phyloP scores from a whole-genome alignment of 1,284 basidiomycete species.

The Cryptococcus jaspeensis region DNA sequence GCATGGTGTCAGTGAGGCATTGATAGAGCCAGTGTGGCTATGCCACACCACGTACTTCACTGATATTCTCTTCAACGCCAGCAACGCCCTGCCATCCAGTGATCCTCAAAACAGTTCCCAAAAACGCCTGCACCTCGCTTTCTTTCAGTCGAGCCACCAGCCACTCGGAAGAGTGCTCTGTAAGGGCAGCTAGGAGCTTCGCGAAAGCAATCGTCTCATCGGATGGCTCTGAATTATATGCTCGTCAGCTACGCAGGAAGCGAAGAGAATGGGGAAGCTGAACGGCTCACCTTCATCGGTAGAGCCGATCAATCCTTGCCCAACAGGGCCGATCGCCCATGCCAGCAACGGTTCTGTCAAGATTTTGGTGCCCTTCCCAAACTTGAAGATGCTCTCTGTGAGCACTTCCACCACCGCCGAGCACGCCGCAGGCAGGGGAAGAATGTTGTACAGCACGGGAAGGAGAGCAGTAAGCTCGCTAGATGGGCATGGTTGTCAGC shows the following conservation, averaged over 20 bases:
- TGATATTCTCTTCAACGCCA: constrained; percentile 77
- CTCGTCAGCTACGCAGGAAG: background rate
- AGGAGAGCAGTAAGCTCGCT: constrained; percentile 55
- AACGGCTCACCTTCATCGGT: constrained; percentile 25
- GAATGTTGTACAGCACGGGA: constrained; percentile 57
- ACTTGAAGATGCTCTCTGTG: constrained; percentile 66
- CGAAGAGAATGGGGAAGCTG: background rate
- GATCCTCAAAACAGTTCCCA: constrained; percentile 69
- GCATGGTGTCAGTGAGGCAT: background rate
- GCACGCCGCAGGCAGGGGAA: constrained; percentile 61
- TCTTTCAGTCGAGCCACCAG: constrained; percentile 66
- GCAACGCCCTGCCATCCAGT: constrained; percentile 73
- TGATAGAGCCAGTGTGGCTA: background rate
- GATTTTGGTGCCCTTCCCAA: constrained; percentile 67
- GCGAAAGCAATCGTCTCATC: constrained; percentile 59
- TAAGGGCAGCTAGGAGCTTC: constrained; percentile 73
- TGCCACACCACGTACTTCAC: constrained; percentile 55
- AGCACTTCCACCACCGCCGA: constrained; percentile 75
- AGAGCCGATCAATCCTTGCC: constrained; percentile 27
- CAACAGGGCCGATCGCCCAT: constrained; percentile 62
- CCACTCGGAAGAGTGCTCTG: constrained; percentile 81
- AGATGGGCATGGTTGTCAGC: constrained; percentile 21
- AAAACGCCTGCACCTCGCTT: constrained; percentile 65
- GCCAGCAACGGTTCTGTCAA: constrained; percentile 77
- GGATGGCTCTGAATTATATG: constrained; percentile 24